phyloP scores from a whole-genome alignment of 1,284 basidiomycete species.

The Lignosus rhinocerotis region DNA sequence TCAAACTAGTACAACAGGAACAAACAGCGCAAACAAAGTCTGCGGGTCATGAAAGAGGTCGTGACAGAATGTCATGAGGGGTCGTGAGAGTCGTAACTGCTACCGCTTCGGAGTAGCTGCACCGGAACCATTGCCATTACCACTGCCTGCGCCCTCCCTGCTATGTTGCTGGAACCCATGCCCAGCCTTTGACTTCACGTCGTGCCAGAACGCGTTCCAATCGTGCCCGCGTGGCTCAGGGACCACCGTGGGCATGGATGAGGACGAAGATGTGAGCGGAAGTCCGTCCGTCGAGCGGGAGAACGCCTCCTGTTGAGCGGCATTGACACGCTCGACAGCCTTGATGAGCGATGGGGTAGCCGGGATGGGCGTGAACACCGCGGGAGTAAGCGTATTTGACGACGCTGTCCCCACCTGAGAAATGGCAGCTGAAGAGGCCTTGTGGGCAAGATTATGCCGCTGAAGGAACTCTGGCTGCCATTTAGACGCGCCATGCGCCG shows the following conservation, averaged over 20 bases:
- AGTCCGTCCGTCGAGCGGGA: slow-evolving; percentile 13
- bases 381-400: slow-evolving; percentile 14
- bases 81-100: slow-evolving; percentile 21
- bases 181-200: slow-evolving; percentile 33
- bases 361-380: slow-evolving; percentile 44
- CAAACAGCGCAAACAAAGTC: neutral
- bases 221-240: slow-evolving; percentile 15
- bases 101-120: slow-evolving; percentile 7
- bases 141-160: neutral
- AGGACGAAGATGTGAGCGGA: slow-evolving; percentile 12
- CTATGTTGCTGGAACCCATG: slow-evolving; percentile 18
- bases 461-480: slow-evolving; percentile 39
- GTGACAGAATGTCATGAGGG: slow-evolving; percentile 13
- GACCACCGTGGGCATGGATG: slow-evolving; percentile 12
- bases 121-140: neutral
- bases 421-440: slow-evolving; percentile 11
- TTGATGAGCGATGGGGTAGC: slow-evolving; percentile 63
- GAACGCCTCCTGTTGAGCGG: slow-evolving; percentile 54
- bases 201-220: slow-evolving; percentile 50
- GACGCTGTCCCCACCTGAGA: slow-evolving; percentile 14
- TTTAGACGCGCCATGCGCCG: slow-evolving; percentile 21
- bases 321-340: slow-evolving; percentile 55
- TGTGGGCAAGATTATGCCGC: slow-evolving; percentile 23
- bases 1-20: neutral
- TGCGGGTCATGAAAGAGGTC: slow-evolving; percentile 2